A percentile compares a stretch with the other conserved stretches of the same genome.
phyloP scores from a whole-genome alignment of 768 basidiomycete genomes.

The Pisolithus orientalis region DNA sequence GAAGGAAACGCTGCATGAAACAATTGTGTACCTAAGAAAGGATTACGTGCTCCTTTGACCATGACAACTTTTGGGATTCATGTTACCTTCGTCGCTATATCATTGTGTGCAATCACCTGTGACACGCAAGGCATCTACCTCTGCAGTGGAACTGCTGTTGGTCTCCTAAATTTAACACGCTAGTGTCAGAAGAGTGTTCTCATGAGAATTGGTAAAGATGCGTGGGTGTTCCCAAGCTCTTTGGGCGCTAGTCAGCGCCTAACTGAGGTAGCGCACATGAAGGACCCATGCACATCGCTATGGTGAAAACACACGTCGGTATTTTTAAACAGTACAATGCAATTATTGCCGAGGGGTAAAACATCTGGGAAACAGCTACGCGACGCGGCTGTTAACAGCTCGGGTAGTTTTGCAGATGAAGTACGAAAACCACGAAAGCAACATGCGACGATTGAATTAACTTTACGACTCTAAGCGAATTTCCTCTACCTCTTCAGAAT shows the following conservation, averaged over 20 bases:
- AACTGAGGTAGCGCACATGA: neutral
- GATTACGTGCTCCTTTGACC: conserved; percentile 3
- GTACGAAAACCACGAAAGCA: neutral
- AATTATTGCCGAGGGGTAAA: neutral
- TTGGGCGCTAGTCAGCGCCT: too few species aligned
- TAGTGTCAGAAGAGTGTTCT: neutral
- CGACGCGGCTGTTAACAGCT: too few species aligned
- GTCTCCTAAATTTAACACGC: neutral
- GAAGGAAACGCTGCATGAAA: conserved; percentile 63
- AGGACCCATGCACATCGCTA: too few species aligned
- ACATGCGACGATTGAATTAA: neutral
- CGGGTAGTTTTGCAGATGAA: too few species aligned
- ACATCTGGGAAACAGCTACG: too few species aligned
- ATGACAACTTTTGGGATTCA: neutral
- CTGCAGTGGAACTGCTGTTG: too few species aligned
- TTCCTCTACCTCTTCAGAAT: conserved; percentile 2
- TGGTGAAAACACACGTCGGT: neutral
- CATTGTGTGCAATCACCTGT: neutral
- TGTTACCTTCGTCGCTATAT: neutral
- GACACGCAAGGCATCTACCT: neutral
- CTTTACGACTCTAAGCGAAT: neutral
- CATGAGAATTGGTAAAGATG: neutral
- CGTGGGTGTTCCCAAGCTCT: too few species aligned
- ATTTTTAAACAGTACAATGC: neutral
- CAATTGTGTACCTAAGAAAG: neutral